Percentiles rank a stretch among this genome's conserved stretches.
These are phyloP conservation scores for Xerocomellus dryophilus DNA, from an alignment of 768 basidiomycete species.

Conservation along the genomic window DNA sequence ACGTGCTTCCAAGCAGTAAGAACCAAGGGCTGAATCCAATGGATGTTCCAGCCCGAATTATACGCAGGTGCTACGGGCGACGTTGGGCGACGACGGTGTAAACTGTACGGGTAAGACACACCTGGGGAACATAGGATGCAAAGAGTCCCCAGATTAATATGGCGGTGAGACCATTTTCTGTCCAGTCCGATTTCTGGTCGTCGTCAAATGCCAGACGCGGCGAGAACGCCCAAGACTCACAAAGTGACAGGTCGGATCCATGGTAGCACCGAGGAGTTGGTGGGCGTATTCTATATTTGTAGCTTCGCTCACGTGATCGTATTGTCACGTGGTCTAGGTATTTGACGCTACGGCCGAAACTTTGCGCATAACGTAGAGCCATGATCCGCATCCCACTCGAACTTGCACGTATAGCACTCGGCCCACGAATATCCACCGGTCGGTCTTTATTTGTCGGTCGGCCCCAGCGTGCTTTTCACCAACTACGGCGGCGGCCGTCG, in stretches of 20 bases:
- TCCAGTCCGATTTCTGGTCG: slow-evolving; percentile 67
- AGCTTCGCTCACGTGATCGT: slow-evolving; percentile 3
- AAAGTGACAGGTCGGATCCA: slow-evolving; percentile 14
- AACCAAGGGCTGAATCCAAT: slow-evolving; percentile 94
- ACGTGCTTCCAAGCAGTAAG: slow-evolving; percentile 83
- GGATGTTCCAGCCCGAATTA: slow-evolving; percentile 72
- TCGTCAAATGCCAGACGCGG: background rate
- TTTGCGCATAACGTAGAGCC: no score
- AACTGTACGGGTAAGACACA: slow-evolving; percentile 23
- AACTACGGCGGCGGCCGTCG: background rate
- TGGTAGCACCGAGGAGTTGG: background rate
- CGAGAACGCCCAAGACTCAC: slow-evolving; percentile 7
- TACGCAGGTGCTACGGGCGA: slow-evolving; percentile 64
- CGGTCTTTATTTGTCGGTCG: background rate
- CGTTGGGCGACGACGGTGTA: background rate
- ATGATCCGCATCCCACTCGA: slow-evolving; percentile 4
- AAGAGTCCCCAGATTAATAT: slow-evolving; percentile 70
- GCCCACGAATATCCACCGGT: slow-evolving; percentile 3
- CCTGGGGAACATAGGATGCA: slow-evolving; percentile 83
- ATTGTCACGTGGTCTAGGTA: background rate
- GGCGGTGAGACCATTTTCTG: slow-evolving; percentile 58
- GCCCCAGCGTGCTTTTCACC: slow-evolving; percentile 14
- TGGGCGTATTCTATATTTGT: background rate
- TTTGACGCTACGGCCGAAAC: no score
- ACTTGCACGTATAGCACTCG: no score